phyloP scores from a whole-genome alignment of 2,329 filamentous ascomycete species.

The Fusarium tupiense region DNA sequence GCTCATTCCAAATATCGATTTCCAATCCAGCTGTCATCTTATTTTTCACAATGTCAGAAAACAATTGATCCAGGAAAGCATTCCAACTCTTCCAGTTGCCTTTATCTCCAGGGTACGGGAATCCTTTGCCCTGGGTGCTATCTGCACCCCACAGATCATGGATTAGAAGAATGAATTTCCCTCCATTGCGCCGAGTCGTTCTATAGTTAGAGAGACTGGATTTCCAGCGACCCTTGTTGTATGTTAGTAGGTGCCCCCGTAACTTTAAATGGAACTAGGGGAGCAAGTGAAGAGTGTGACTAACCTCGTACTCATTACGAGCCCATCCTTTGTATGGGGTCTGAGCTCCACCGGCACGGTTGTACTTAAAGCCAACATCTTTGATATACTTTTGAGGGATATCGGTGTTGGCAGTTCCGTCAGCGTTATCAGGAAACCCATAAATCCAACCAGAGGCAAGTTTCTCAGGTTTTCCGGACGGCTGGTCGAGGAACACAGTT shows the following conservation, averaged over 20 bases:
- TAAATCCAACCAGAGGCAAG: background rate
- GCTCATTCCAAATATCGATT: background rate
- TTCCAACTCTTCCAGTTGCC: background rate
- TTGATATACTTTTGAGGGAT: background rate
- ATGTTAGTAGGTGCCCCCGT: background rate
- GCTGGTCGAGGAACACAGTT: background rate
- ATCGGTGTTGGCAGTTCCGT: background rate
- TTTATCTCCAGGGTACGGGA: background rate
- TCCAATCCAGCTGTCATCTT: background rate
- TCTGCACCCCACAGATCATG: background rate
- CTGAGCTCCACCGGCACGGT: background rate
- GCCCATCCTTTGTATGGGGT: background rate
- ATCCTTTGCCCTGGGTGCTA: background rate
- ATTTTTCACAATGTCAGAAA: background rate
- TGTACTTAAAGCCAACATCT: background rate
- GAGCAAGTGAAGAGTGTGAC: background rate
- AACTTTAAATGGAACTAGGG: background rate
- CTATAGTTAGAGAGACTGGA: background rate
- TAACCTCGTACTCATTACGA: background rate
- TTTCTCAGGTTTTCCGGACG: background rate
- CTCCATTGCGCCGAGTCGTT: background rate
- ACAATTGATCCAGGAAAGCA: background rate
- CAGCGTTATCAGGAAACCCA: background rate
- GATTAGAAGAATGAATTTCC: background rate
- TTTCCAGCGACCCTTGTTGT: background rate